These are phyloP conservation scores for Coemansia sp. DNA, from an alignment of 192 early-diverging fungal species.

Conservation along the genomic window DNA sequence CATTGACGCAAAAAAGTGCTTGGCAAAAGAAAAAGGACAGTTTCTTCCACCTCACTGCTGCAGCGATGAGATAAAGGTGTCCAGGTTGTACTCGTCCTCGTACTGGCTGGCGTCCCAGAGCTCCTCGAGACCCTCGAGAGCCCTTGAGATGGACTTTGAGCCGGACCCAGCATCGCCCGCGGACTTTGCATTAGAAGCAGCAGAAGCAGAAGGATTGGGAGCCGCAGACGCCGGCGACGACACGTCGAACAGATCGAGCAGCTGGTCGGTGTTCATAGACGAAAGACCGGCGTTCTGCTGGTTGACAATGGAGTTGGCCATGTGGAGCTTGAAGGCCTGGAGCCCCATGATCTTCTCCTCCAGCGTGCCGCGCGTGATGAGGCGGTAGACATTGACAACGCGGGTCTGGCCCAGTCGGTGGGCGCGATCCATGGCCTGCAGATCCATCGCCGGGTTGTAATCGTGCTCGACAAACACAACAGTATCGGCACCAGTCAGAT, in stretches of 20 bases:
- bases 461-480: constrained; percentile 99
- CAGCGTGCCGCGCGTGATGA: constrained; percentile 95
- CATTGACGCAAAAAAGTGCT: no score
- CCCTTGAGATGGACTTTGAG: constrained; percentile 46
- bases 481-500: constrained; percentile 98
- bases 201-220: constrained; percentile 10
- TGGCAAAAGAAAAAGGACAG: constrained; percentile 1
- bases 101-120: constrained; percentile 93
- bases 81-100: constrained; percentile 82
- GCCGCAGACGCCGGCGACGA: constrained; percentile 45
- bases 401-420: constrained; percentile 98
- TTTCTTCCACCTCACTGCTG: constrained; percentile 19
- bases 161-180: constrained; percentile 10
- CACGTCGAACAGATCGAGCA: constrained; percentile 91
- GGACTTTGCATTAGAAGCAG: constrained; percentile 6
- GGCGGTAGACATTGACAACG: constrained; percentile 96
- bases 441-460: constrained; percentile 99
- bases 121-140: constrained; percentile 69
- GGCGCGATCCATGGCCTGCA: constrained; percentile 99
- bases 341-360: constrained; percentile 99
- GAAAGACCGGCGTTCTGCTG: constrained; percentile 93
- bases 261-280: constrained; percentile 95
- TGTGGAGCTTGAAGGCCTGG: constrained; percentile 98
- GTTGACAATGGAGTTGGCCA: constrained; percentile 94
- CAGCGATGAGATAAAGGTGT: constrained; percentile 69